These are phyloP conservation scores for Diaporthe sp. DNA, from an alignment of 2,329 filamentous ascomycete species.

Conservation along the genomic window DNA sequence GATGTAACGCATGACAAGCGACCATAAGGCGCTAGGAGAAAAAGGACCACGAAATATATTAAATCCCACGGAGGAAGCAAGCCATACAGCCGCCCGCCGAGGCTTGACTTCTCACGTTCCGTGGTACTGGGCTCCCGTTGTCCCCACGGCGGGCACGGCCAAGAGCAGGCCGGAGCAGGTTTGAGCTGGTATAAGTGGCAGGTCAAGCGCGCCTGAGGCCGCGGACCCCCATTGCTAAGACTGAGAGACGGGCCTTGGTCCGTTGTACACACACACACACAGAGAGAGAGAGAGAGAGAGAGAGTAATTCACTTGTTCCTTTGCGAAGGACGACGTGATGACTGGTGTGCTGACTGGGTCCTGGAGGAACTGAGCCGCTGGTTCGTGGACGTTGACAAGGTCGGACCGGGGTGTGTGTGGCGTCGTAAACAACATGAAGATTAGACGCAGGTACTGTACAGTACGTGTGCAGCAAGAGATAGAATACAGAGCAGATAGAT, in stretches of 20 bases:
- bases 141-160: background rate
- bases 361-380: background rate
- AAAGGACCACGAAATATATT: background rate
- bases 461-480: background rate
- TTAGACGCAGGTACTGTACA: conserved; percentile 12
- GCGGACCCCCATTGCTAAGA: background rate
- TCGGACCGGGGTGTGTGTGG: background rate
- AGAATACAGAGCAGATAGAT: background rate
- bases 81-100: background rate
- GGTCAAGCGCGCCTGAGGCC: background rate
- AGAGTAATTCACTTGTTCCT: too few species aligned
- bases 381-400: conserved; percentile 12
- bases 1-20: conserved; percentile 3
- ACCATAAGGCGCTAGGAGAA: background rate
- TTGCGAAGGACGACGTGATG: background rate
- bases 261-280: background rate
- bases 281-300: too few species aligned
- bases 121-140: background rate
- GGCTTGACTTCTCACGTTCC: background rate
- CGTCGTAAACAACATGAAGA: background rate
- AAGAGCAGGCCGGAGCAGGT: background rate
- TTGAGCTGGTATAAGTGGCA: background rate
- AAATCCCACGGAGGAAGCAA: background rate
- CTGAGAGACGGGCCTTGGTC: background rate
- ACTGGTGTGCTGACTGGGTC: background rate